Evolutionary conservation across 352 stramenopile genomes (phyloP), one percentile per base, ranked within the genome.

Genomic region (Phytophthora europaea): DNA sequence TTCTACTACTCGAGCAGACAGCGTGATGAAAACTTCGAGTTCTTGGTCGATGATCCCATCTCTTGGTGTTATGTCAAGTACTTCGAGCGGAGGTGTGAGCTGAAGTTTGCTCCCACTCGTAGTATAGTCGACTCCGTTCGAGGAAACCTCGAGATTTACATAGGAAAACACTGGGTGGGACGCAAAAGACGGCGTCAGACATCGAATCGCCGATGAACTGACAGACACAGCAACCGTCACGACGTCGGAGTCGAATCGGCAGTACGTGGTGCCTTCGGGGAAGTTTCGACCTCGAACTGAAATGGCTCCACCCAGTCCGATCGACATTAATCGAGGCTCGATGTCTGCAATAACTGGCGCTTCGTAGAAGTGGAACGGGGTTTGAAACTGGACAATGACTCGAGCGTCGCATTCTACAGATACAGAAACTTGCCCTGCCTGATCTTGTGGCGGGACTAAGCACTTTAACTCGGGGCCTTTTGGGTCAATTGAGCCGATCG

Each of bases 101-200:
- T 77, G 68, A 38, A 83, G n/a, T 12, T 55, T 79, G 8, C 61
- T 63, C 18, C 70, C 55, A 22, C 58, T 79, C 2, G 28, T 43
- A 22, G 65, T 80, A 9, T 76, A 88, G 36, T 88, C 78, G 7
- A 81, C 38, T 10, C 64, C 70, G 31, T 87, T 87, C 7, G 59
- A 15, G 20, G 77, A 80, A 47, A 87, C 20, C 15, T 84, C 77
- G 18, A 87, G 36, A 4, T 22, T 31, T 2, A 87, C 31, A 36
- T 74, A 68, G 0, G 66, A 77, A 67, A 59, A 79, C 1, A 50
- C 26, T 58, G 61, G 7, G 12, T 59, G 13, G 6, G 22, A 60
- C 12, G 36, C 59, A 38, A 71, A 73, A 3, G 26, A 54, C 13
- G 80, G 80, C 12, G 67, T 50, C 6, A 60, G 43, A 38, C 78